Conservation (phyloP, 106 monocot species). For the Dendrobium chrysotoxum region DNA sequence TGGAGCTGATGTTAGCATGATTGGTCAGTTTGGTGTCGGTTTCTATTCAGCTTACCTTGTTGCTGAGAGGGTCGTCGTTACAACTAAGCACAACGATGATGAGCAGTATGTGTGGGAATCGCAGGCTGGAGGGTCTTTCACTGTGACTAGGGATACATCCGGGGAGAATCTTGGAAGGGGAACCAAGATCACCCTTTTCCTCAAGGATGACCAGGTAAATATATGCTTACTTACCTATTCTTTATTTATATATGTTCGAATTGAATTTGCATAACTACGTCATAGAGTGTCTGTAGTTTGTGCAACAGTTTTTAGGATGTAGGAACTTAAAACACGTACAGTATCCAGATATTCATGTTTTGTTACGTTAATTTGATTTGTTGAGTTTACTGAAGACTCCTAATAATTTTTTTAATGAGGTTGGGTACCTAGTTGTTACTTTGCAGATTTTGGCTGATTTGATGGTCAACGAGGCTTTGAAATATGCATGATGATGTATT, state of each 20-base stretch:
- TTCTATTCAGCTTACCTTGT: slow-evolving; percentile 52
- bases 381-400: no score
- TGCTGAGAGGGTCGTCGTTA: slow-evolving; percentile 64
- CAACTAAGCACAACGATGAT: slow-evolving; percentile 67
- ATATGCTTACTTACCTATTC: neutral
- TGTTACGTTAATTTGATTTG: no score
- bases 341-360: no score
- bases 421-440: no score
- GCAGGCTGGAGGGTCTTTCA: slow-evolving; percentile 72
- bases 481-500: no score
- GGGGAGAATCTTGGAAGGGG: slow-evolving; percentile 64
- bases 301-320: neutral
- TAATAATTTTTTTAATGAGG: no score
- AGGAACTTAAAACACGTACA: no score
- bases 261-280: neutral
- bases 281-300: neutral
- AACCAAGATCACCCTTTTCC: slow-evolving; percentile 71
- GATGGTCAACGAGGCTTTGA: no score
- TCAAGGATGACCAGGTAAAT: slow-evolving; percentile 73
- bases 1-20: slow-evolving; percentile 81
- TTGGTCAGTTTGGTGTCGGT: slow-evolving; percentile 68
- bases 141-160: slow-evolving; percentile 59
- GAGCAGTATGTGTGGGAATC: slow-evolving; percentile 86
- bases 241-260: neutral
- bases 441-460: no score